Evolutionary conservation across 768 basidiomycete species (phyloP), one percentile per base, ranked within the genome.

Genomic region (Psilocybe cyanescens): DNA sequence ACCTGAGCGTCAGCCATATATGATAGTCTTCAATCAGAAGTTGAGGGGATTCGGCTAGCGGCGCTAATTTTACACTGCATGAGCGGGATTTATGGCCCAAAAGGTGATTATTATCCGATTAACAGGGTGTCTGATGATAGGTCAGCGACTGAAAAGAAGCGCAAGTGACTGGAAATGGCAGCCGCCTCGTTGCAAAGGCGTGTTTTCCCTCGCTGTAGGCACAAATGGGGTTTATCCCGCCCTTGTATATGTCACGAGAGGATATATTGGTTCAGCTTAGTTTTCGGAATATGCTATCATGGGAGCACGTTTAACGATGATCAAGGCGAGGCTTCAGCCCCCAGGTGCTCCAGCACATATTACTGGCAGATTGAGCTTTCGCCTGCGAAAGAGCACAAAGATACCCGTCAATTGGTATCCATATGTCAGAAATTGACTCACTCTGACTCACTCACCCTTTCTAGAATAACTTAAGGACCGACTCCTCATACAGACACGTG

Each of bases 121-220:
- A 52, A 19, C 19, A 51, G 49, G 53, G 62, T 12, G 53, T 58
- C 28, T 37, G 29, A 54, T 37, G 56, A 49, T 17, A 48, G 47
- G 33, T 41, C 57, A 52, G 41, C 19, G 35, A 19, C 37, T 30
- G 24, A 8, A 33, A 56, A 29, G 48, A 31, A 57, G 60, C 62
- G 62, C 62, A 55, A 49, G 44, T 8, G 54, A 56, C 62, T 46
- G 19, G 12, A 44, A 53, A 57, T 16, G 54, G 63, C 8, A 57
- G 47, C 14, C 37, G 57, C 57, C 57, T 59, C 63, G 59, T 64
- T 64, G 63, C 30, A 57, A 52, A 47, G 50, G 46, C 63, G 59
- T 64, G 61, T 62, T 58, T 47, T 58, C 50, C 52, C 53, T 54
- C 16, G 50, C 44, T 37, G 14, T 17, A 60, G 17, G 41, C 7